Evolutionary conservation across 1,284 basidiomycete genomes (phyloP), one percentile per base, ranked within the genome.

Genomic region (Sanghuangporus baumii): DNA sequence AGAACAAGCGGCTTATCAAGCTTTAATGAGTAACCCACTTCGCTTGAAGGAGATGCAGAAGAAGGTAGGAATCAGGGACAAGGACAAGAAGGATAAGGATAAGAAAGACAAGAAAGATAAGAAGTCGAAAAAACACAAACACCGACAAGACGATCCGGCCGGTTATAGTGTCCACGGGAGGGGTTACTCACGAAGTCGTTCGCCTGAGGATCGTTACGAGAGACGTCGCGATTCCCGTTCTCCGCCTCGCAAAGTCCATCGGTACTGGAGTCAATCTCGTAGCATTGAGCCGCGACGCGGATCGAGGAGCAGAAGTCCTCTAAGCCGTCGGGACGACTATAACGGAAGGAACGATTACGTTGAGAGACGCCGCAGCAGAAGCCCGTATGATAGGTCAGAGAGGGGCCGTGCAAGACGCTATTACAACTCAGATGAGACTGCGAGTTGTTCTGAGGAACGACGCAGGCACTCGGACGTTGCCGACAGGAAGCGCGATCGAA

Each of bases 1-100:
- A 72, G 96, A 99, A 75, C 94, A 98, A 73, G 89, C 92, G 6
- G 91, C 94, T 6, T 91, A 95, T 67, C 87, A 97, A 68, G 87
- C 93, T 3, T 79, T 99, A 59, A 85, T 96, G 79, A 88, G 91
- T 61, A 96, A 98, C 69, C 97, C 97, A 14, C 85, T 95, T 20
- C 89, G 94, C 40, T 76, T 98, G 54, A 85, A 88, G 63, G 89
- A 91, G 76, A 80, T 93, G 79, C 90, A 88, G 73, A 88, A 86
- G 74, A 81, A 84, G 60, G 87, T 84, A 63, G 90, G 89, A 37
- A 83, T 88, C 58, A 89, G 89, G 71, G 82, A 84, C 3, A 87
- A 89, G 74, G 88, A 92, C 72, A 85, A 87, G 60, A 87, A 91
- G 71, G 85, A 87, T 65, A 84, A 86, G 68, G 88, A 85, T 68